Conservation (phyloP, 2,329 filamentous ascomycete genomes). For the Pseudocercospora fuligena region DNA sequence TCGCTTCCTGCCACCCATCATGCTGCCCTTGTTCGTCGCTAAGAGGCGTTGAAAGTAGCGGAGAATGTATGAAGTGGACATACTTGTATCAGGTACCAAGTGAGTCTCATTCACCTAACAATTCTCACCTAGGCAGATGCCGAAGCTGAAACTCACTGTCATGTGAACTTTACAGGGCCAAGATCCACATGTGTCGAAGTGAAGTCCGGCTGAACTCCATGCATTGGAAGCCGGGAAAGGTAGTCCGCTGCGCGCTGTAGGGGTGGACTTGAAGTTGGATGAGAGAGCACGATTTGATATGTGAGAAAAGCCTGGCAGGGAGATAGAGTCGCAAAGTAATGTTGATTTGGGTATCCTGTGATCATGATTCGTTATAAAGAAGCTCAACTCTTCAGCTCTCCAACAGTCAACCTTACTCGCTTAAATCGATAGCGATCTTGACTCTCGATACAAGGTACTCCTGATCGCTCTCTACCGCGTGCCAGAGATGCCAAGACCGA, state of each 20-base stretch:
- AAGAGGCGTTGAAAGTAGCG: neutral
- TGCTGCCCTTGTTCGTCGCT: no score
- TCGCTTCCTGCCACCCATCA: neutral
- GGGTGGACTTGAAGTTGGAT: neutral
- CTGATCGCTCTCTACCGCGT: conserved; percentile 22
- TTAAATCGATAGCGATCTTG: neutral
- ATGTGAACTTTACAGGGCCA: neutral
- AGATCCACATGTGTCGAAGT: neutral
- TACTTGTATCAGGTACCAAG: neutral
- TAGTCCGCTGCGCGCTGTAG: no score
- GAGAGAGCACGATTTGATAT: neutral
- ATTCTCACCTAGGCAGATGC: neutral
- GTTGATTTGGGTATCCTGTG: conserved; percentile 6
- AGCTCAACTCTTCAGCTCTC: neutral
- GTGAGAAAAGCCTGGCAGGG: neutral
- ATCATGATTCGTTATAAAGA: conserved; percentile 2
- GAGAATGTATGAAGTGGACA: neutral
- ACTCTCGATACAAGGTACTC: neutral
- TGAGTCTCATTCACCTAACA: neutral
- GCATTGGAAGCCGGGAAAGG: neutral
- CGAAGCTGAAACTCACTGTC: neutral
- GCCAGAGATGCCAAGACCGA: conserved; percentile 38
- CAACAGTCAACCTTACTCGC: neutral
- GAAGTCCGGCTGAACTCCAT: neutral
- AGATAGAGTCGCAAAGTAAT: neutral